Evolutionary conservation across 2,329 filamentous ascomycete species (phyloP).

Genomic region (Penicillium sp.): DNA sequence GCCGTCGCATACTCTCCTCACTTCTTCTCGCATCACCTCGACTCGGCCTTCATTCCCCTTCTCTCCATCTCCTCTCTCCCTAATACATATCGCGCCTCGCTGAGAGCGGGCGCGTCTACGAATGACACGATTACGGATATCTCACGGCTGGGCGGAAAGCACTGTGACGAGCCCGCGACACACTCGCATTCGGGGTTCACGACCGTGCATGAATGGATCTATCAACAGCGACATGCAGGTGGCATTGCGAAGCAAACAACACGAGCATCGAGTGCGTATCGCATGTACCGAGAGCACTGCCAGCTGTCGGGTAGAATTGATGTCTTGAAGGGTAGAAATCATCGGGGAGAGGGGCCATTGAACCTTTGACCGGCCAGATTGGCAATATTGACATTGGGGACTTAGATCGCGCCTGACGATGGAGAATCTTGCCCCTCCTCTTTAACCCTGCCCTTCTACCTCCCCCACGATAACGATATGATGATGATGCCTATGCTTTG

Average conservation of each 20-base stretch:
- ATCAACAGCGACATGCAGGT: neutral
- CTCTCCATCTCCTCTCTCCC: neutral
- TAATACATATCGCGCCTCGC: neutral
- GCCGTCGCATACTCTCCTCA: neutral
- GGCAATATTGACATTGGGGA: conserved; percentile 12
- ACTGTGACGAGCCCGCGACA: neutral
- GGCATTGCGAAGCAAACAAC: neutral
- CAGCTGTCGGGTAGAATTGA: neutral
- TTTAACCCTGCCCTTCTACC: neutral
- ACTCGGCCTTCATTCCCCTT: neutral
- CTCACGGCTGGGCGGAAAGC: neutral
- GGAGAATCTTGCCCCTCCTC: neutral
- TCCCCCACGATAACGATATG: conserved; percentile 6
- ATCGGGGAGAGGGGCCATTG: neutral
- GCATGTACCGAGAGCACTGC: neutral
- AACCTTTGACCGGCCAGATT: conserved; percentile 9
- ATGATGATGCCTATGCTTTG: conserved; percentile 2
- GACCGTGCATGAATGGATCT: neutral
- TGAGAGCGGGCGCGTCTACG: neutral
- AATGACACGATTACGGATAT: conserved; percentile 14
- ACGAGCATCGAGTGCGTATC: neutral
- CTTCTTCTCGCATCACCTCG: neutral
- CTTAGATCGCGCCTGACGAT: conserved; percentile 6
- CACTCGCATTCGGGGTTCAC: neutral
- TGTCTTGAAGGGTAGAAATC: neutral